Evolutionary conservation across 257 asterid species (phyloP).

Genomic region (Solanum lycopersicoides): DNA sequence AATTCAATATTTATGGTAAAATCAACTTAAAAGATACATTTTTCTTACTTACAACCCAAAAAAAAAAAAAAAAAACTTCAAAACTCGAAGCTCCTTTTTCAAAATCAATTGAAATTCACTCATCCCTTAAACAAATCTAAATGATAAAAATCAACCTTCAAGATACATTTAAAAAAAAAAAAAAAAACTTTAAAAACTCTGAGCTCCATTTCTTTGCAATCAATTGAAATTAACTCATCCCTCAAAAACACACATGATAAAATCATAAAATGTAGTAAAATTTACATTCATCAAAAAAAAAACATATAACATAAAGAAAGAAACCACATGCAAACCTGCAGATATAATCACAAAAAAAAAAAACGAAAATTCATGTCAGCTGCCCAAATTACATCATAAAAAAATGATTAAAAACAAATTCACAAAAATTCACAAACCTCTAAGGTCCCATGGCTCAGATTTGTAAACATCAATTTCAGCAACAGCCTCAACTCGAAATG

Average conservation of each 20-base stretch:
- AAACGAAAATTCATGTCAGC: neutral
- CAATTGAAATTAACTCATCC: neutral
- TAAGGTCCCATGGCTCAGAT: conserved; percentile 97
- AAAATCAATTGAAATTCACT: neutral
- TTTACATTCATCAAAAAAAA: neutral
- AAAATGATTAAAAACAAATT: neutral
- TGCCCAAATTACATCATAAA: neutral
- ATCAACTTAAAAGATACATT: neutral
- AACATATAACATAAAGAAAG: neutral
- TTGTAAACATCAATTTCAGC: conserved; percentile 89
- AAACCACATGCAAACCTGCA: neutral
- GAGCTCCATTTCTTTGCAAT: neutral
- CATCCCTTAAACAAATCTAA: neutral
- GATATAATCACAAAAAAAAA: neutral
- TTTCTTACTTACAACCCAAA: too few species aligned
- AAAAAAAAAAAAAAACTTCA: neutral
- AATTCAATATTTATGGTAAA: neutral
- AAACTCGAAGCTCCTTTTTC: neutral
- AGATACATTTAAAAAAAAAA: neutral
- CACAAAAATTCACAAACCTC: conserved; percentile 25
- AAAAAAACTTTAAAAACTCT: neutral
- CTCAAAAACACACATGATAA: neutral
- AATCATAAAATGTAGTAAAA: neutral
- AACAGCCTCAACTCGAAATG: conserved; percentile 81
- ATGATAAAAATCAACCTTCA: neutral